phyloP scores from a whole-genome alignment of 2,329 filamentous ascomycete genomes.

The Apiospora saccharicola region DNA sequence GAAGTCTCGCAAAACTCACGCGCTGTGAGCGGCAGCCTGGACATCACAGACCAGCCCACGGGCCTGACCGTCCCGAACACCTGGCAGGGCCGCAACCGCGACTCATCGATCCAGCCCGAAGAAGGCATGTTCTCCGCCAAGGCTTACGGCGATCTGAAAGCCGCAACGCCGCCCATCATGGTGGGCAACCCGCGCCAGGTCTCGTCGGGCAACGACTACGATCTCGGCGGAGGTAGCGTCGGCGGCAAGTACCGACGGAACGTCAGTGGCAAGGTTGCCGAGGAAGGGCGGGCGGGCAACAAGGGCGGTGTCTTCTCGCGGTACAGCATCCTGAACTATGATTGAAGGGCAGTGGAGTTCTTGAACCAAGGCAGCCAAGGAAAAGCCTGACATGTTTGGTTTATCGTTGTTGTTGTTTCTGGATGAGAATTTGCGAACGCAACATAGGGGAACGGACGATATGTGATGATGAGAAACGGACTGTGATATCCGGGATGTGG shows the following conservation, averaged over 20 bases:
- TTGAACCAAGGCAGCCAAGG: background rate
- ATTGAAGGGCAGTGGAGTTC: background rate
- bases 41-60: slow-evolving; percentile 51
- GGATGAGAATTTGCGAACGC: background rate
- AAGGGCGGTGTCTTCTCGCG: slow-evolving; percentile 32
- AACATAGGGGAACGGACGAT: background rate
- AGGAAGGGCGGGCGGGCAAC: slow-evolving; percentile 67
- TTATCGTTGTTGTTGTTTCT: background rate
- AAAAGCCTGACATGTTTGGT: background rate
- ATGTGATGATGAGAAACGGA: slow-evolving; percentile 7
- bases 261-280: slow-evolving; percentile 76
- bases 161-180: slow-evolving; percentile 61
- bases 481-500: slow-evolving; percentile 7
- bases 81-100: slow-evolving; percentile 35
- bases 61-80: slow-evolving; percentile 28
- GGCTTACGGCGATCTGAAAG: slow-evolving; percentile 65
- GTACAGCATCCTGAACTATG: slow-evolving; percentile 39
- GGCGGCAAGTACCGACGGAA: slow-evolving; percentile 57
- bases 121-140: slow-evolving; percentile 57
- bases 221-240: slow-evolving; percentile 35
- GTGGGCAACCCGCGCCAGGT: slow-evolving; percentile 60
- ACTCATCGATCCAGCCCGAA: slow-evolving; percentile 59
- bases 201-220: slow-evolving; percentile 64
- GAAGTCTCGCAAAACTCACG: slow-evolving; percentile 56
- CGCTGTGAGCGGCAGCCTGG: slow-evolving; percentile 50